A percentile compares a stretch with the other conserved stretches of the same genome.
Evolutionary conservation across 192 early-diverging fungal genomes (phyloP).

Genomic region (Globomyces pollinis-pini): DNA sequence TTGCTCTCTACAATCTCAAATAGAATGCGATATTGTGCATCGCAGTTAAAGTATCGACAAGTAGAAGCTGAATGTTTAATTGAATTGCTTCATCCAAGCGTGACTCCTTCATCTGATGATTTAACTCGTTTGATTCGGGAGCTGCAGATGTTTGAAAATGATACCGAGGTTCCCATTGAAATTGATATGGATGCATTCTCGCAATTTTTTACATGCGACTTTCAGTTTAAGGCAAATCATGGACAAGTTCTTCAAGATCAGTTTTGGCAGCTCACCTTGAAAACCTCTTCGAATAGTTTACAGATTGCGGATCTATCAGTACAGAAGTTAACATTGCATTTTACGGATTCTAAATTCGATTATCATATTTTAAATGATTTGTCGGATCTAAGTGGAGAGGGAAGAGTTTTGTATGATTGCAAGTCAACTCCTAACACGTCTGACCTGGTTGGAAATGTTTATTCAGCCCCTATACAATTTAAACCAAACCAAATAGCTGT

Average conservation of each 20-base stretch:
- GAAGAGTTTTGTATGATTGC: too few relatives aligned
- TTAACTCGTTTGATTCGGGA: constrained; percentile 11
- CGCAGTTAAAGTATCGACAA: constrained; percentile 51
- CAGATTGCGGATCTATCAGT: too few relatives aligned
- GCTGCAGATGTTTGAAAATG: not conserved
- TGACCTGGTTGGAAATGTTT: too few relatives aligned
- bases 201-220: constrained; percentile 39
- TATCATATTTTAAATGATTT: too few relatives aligned
- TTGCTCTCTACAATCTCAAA: constrained; percentile 62
- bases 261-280: not conserved
- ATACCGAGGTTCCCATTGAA: constrained; percentile 2
- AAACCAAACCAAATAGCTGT: too few relatives aligned
- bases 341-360: too few relatives aligned
- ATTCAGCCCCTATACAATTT: too few relatives aligned
- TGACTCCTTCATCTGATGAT: constrained; percentile 26
- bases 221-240: constrained; percentile 20
- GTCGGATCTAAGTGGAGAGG: too few relatives aligned
- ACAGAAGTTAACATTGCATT: too few relatives aligned
- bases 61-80: constrained; percentile 58
- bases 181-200: constrained; percentile 61
- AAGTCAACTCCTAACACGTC: too few relatives aligned
- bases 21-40: constrained; percentile 64
- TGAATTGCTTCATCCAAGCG: constrained; percentile 46
- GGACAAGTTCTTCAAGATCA: not conserved
- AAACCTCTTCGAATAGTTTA: too few relatives aligned